Evolutionary conservation across 768 basidiomycete species (phyloP).

Genomic region (Boletellus ananas): DNA sequence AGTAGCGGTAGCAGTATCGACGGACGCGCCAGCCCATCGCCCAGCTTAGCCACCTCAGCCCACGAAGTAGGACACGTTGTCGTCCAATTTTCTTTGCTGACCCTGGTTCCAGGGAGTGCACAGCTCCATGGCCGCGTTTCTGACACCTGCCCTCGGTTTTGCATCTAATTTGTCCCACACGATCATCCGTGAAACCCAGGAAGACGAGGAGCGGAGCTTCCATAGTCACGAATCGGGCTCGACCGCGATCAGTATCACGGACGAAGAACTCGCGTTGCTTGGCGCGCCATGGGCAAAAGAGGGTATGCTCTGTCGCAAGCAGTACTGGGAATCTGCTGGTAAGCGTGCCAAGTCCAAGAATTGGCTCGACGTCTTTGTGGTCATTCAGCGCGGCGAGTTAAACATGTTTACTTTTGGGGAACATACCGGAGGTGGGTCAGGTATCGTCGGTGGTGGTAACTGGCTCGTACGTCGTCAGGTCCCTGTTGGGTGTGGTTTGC

Average conservation of each 20-base stretch:
- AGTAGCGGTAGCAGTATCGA: constrained; percentile 81
- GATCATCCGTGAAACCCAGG: constrained; percentile 92
- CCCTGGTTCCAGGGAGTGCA: constrained; percentile 45
- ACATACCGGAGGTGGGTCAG: constrained; percentile 53
- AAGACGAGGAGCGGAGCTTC: constrained; percentile 74
- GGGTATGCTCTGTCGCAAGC: constrained; percentile 91
- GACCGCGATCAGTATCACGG: constrained; percentile 81
- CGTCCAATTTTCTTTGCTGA: constrained; percentile 5
- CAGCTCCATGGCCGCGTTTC: constrained; percentile 63
- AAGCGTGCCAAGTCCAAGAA: constrained; percentile 84
- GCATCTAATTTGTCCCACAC: constrained; percentile 94
- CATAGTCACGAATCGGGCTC: constrained; percentile 61
- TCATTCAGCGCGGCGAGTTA: constrained; percentile 91
- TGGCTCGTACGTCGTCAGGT: constrained; percentile 76
- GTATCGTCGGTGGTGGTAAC: constrained; percentile 90
- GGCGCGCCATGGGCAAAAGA: constrained; percentile 99
- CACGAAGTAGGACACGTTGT: constrained; percentile 54
- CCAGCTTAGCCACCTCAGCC: constrained; percentile 87
- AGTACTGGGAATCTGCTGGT: constrained; percentile 84
- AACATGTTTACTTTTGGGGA: constrained; percentile 96
- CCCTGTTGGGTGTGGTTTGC: neutral
- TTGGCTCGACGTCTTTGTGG: constrained; percentile 95
- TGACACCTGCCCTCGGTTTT: constrained; percentile 89
- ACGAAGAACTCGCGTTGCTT: constrained; percentile 92
- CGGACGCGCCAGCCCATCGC: constrained; percentile 90